phyloP scores from a whole-genome alignment of 345 rosid species.

The Rhodamnia argentea region DNA sequence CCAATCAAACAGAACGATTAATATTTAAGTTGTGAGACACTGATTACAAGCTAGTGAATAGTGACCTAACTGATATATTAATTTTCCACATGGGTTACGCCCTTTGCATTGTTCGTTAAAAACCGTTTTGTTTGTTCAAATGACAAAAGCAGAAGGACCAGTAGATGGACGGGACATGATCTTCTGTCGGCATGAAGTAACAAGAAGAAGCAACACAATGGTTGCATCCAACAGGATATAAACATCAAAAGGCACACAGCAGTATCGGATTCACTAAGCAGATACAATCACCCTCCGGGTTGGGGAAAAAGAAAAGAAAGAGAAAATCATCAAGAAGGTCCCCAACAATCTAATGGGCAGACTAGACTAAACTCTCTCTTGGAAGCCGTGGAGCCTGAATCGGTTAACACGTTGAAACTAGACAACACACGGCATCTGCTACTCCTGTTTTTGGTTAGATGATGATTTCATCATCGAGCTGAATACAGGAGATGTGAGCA shows the following conservation, averaged over 20 bases:
- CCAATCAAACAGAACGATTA: not conserved
- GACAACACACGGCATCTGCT: not conserved
- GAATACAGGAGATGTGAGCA: not conserved
- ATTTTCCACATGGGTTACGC: not conserved
- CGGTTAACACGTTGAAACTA: not conserved
- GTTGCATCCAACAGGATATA: not conserved
- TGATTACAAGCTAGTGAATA: not conserved
- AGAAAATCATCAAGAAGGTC: not conserved
- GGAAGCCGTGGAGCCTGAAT: not conserved
- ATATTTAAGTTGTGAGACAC: too few species aligned
- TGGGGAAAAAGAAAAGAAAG: not conserved
- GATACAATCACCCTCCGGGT: too few species aligned
- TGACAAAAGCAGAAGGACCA: too few species aligned
- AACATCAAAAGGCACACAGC: not conserved
- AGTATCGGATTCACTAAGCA: not conserved
- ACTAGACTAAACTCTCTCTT: not conserved
- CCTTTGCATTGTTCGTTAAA: not conserved
- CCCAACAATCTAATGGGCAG: not conserved
- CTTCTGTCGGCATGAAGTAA: too few species aligned
- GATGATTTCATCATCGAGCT: not conserved
- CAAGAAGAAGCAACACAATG: not conserved
- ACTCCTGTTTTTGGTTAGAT: not conserved
- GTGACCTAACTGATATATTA: not conserved
- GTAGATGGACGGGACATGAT: too few species aligned
- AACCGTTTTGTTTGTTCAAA: too few species aligned